Evolutionary conservation across 805 yeast genomes (phyloP), one percentile per base, ranked within the genome.

Genomic region (Nakazawaea populi): DNA sequence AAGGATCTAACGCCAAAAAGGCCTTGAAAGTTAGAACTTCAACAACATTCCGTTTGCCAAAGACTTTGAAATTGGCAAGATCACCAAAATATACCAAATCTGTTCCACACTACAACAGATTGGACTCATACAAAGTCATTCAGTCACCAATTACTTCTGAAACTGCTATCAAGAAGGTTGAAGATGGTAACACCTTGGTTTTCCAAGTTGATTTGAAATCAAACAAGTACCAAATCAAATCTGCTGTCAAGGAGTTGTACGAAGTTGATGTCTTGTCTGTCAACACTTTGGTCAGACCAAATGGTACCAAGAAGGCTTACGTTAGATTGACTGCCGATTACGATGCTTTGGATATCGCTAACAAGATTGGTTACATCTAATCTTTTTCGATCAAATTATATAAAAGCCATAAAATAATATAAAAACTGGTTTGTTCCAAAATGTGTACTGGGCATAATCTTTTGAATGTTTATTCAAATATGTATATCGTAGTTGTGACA

Each of bases 271-370:
- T 87, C 65, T 79, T 76, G 69, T 81, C 88, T 77, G 90, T 94
- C 72, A 91, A 94, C 92, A 94, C 99, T 66, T 83, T 94, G 75
- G 79, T 94, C 71, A 89, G 96, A 82, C 97, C 99, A 75, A 91
- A 94, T 78, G 99, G 99, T 77, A 87, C 97, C 82, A 94, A 94
- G 89, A 94, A 94, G 86, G 99, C 99, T 73, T 94, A 87, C 85
- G 92, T 94, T 74, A 89, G 96, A 83, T 87, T 94, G 75, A 89
- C 98, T 72, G 92, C 96, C 74, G 99, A 94, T 79, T 87, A 85
- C 83, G 99, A 94, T 80, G 98, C 98, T 76, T 87, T 94, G 74
- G 99, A 94, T 76, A 90, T 94, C 76, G 99, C 99, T 75, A 91
- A 91, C 96, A 89, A 94, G 82, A 94, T 92, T 73, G 99, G 99